Evolutionary conservation across 306 rosid species (phyloP).

Genomic region (Cyamopsis tetragonoloba): DNA sequence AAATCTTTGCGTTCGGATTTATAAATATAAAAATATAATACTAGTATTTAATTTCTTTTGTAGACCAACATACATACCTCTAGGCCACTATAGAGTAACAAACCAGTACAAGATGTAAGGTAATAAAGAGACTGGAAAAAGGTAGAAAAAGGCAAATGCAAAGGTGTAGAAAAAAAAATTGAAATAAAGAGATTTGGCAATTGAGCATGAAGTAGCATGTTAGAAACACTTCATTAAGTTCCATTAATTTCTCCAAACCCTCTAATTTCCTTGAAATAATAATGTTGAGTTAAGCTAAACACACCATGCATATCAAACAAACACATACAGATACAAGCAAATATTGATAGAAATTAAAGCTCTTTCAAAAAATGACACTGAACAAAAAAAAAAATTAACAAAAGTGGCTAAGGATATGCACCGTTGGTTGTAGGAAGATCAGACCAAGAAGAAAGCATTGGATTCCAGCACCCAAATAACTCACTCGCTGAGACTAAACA

Average conservation of each 20-base stretch:
- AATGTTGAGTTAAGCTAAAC: constrained; percentile 29
- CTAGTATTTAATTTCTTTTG: too few relatives aligned
- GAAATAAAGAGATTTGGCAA: background rate
- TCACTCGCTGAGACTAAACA: constrained; percentile 51
- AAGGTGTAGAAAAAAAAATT: background rate
- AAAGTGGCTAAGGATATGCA: constrained; percentile 59
- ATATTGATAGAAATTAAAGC: constrained; percentile 1
- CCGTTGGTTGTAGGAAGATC: constrained; percentile 78
- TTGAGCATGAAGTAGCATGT: constrained; percentile 5
- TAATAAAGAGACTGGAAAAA: background rate
- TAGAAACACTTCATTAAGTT: constrained; percentile 21
- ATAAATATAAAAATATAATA: too few relatives aligned
- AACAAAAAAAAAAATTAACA: background rate
- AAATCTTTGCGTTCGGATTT: too few relatives aligned
- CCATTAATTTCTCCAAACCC: constrained; percentile 17
- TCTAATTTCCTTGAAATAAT: constrained; percentile 30
- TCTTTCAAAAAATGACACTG: too few relatives aligned
- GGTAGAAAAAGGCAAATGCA: background rate
- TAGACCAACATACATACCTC: constrained; percentile 18
- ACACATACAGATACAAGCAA: constrained; percentile 21
- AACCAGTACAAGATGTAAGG: background rate
- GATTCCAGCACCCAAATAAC: constrained; percentile 88
- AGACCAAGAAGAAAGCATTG: constrained; percentile 67
- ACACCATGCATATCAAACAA: constrained; percentile 44
- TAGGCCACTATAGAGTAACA: background rate